These are phyloP conservation scores for Stagonosporopsis chrysanthemi DNA, from an alignment of 2,329 filamentous ascomycete genomes.

Conservation along the genomic window DNA sequence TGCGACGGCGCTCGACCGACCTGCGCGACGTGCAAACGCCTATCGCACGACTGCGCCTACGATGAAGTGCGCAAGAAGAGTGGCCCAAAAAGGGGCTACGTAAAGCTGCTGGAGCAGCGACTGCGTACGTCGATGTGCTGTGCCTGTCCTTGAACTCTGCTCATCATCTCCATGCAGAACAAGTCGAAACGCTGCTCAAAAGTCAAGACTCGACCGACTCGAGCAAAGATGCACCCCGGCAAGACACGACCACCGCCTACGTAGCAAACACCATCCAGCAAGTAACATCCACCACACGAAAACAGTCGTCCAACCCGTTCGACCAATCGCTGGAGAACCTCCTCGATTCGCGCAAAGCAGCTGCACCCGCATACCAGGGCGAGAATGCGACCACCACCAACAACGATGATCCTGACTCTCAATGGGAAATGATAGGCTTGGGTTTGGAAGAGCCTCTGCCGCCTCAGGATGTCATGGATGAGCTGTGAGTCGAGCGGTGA, in stretches of 20 bases:
- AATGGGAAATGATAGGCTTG: conserved; percentile 85
- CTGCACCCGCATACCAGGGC: conserved; percentile 29
- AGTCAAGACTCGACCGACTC: conserved; percentile 68
- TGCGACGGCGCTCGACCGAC: conserved; percentile 86
- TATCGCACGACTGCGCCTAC: conserved; percentile 87
- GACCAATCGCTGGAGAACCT: conserved; percentile 14
- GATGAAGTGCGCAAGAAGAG: conserved; percentile 94
- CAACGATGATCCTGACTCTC: conserved; percentile 56
- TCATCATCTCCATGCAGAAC: conserved; percentile 63
- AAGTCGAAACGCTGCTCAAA: conserved; percentile 91
- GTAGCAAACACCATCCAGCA: conserved; percentile 43
- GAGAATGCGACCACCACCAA: conserved; percentile 24
- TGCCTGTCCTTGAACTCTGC: background rate
- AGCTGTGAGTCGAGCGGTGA: conserved; percentile 67
- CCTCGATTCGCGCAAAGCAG: conserved; percentile 27
- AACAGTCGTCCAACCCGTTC: conserved; percentile 19
- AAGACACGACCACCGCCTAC: conserved; percentile 40
- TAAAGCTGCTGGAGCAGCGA: conserved; percentile 91
- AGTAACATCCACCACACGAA: conserved; percentile 30
- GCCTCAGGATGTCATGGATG: conserved; percentile 80
- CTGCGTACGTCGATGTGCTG: conserved; percentile 69
- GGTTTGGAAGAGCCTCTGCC: conserved; percentile 85
- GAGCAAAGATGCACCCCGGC: conserved; percentile 34
- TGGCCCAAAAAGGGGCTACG: conserved; percentile 91
- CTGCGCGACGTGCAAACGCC: conserved; percentile 86